Conservation (phyloP, 495 filamentous ascomycete species). For the Xylaria bambusicola region DNA sequence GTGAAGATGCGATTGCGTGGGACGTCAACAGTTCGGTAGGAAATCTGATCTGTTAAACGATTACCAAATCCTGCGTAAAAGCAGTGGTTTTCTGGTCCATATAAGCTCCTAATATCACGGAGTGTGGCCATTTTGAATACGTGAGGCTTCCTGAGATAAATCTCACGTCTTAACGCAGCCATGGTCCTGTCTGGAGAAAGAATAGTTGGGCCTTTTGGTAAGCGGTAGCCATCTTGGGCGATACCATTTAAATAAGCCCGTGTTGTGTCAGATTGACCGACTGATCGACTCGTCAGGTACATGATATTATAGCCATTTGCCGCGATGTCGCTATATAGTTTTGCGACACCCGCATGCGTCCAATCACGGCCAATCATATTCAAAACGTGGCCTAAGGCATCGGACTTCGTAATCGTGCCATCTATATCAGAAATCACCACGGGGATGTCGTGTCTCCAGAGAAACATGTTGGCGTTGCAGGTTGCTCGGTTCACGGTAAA, state of each 20-base stretch:
- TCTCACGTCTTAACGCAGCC: conserved; percentile 88
- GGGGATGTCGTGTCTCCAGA: conserved; percentile 85
- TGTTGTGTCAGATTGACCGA: conserved; percentile 91
- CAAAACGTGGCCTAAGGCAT: conserved; percentile 94
- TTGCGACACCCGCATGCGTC: conserved; percentile 96
- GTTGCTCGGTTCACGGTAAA: conserved; percentile 95
- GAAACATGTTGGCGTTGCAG: conserved; percentile 87
- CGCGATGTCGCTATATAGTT: conserved; percentile 93
- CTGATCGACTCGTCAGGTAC: conserved; percentile 92
- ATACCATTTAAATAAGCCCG: conserved; percentile 89
- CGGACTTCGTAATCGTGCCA: conserved; percentile 98
- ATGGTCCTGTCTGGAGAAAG: conserved; percentile 94
- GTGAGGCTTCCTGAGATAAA: conserved; percentile 95
- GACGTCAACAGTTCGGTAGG: conserved; percentile 94
- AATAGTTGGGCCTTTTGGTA: conserved; percentile 91
- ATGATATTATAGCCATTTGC: conserved; percentile 98
- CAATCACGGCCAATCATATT: conserved; percentile 98
- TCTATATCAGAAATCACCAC: conserved; percentile 99
- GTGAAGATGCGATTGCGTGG: conserved; percentile 94
- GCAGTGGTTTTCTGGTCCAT: conserved; percentile 73
- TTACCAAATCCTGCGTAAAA: conserved; percentile 99
- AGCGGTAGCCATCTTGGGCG: conserved; percentile 77
- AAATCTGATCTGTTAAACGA: conserved; percentile 91
- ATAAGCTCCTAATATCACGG: conserved; percentile 87
- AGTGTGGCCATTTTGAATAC: conserved; percentile 99